Percentiles rank a stretch among this genome's conserved stretches.
phyloP scores from a whole-genome alignment of 129 eudicot genomes.

The Erigeron canadensis region DNA sequence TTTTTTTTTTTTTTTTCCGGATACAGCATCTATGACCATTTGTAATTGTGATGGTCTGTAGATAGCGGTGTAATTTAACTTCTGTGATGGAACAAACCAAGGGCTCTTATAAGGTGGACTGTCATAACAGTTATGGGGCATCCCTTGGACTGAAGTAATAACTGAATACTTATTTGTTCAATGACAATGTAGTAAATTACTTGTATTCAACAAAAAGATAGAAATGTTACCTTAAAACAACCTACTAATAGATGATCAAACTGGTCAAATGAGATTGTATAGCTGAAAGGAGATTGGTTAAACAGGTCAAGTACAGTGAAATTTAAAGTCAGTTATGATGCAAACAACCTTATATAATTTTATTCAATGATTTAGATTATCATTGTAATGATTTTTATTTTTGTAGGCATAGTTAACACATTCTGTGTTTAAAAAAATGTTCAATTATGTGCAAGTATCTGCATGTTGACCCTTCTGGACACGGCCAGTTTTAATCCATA shows the following conservation, averaged over 20 bases:
- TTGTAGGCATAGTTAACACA: background rate
- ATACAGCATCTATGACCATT: background rate
- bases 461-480: background rate
- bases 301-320: background rate
- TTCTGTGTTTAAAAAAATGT: background rate
- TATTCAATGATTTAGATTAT: background rate
- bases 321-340: background rate
- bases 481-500: background rate
- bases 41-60: background rate
- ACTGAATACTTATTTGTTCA: background rate
- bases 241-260: background rate
- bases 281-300: background rate
- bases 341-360: background rate
- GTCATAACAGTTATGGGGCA: background rate
- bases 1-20: slow-evolving; percentile 11
- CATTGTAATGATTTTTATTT: background rate
- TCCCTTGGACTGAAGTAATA: slow-evolving; percentile 3
- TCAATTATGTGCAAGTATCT: background rate
- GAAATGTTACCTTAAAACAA: background rate
- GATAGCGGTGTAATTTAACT: background rate
- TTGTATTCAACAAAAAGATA: background rate
- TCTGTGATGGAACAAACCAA: background rate
- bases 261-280: background rate
- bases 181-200: background rate
- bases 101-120: background rate